Conservation (phyloP, 371 early-diverging fungal genomes). For the Rhizopus arrhizus region DNA sequence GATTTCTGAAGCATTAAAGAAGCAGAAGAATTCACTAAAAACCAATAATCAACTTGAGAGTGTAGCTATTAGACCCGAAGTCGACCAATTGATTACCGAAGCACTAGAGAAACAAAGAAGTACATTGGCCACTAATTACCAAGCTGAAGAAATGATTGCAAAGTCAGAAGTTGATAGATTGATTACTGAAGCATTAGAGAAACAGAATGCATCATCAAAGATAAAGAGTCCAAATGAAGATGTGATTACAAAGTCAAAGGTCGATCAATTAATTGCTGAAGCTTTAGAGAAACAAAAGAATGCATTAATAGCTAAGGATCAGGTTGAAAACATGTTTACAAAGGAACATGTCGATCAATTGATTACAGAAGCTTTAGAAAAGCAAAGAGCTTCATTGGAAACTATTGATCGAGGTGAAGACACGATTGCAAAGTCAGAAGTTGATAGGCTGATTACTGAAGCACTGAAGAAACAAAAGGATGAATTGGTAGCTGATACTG, state of each 20-base stretch:
- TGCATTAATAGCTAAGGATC: not conserved
- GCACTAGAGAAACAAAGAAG: conserved; percentile 11
- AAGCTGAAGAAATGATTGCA: not conserved
- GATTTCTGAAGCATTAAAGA: conserved; percentile 6
- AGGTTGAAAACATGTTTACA: not conserved
- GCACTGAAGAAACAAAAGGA: conserved; percentile 11
- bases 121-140: not conserved
- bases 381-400: conserved; percentile 1
- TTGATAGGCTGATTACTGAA: not conserved
- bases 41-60: not conserved
- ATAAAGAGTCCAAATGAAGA: not conserved
- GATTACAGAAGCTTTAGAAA: conserved; percentile 8
- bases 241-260: not conserved
- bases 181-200: conserved; percentile 6
- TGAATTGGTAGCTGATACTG: not conserved
- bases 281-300: not conserved
- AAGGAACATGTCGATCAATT: not conserved
- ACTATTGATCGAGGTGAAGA: not conserved
- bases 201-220: conserved; percentile 1
- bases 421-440: not conserved
- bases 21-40: not conserved
- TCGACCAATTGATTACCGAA: not conserved
- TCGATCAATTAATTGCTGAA: not conserved
- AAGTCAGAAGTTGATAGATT: not conserved
- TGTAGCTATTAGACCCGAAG: not conserved